phyloP scores from a whole-genome alignment of 352 stramenopile species.

The Globisporangium ultimum region DNA sequence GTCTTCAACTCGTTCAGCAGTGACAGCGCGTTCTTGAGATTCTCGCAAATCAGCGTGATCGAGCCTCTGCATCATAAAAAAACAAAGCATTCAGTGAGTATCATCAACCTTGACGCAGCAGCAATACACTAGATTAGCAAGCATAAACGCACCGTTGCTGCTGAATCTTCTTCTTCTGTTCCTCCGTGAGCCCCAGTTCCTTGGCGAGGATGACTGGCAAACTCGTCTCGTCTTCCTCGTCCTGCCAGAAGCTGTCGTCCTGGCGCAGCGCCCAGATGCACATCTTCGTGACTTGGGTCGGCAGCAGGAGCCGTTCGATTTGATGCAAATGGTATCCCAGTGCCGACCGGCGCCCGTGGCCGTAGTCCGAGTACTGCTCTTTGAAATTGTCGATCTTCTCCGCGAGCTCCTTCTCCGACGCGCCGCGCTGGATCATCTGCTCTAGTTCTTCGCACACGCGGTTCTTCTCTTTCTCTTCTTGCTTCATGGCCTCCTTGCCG shows the following conservation, averaged over 20 bases:
- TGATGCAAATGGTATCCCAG: conserved; percentile 91
- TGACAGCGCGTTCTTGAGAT: conserved; percentile 82
- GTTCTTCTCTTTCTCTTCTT: conserved; percentile 85
- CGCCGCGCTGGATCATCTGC: conserved; percentile 76
- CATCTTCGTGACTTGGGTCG: conserved; percentile 93
- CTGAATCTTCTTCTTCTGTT: conserved; percentile 93
- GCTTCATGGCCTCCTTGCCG: conserved; percentile 83
- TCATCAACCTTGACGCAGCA: background rate
- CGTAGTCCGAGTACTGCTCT: conserved; percentile 92
- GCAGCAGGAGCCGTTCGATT: conserved; percentile 91
- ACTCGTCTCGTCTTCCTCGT: conserved; percentile 86
- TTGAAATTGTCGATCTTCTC: conserved; percentile 96
- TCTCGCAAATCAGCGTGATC: conserved; percentile 83
- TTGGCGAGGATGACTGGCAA: conserved; percentile 89
- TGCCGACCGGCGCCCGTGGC: conserved; percentile 83
- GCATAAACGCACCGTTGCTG: conserved; percentile 67
- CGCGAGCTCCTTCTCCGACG: conserved; percentile 86
- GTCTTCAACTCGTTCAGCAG: conserved; percentile 88
- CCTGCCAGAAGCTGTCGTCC: conserved; percentile 88
- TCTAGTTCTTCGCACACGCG: conserved; percentile 79
- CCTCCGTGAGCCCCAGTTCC: conserved; percentile 86
- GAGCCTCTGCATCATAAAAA: conserved; percentile 25
- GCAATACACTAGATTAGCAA: conserved; percentile 5
- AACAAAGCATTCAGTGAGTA: conserved; percentile 1
- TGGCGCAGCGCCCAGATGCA: conserved; percentile 90